Evolutionary conservation across 2,329 filamentous ascomycete species (phyloP).

Genomic region (Dryadomyces sulphureus): DNA sequence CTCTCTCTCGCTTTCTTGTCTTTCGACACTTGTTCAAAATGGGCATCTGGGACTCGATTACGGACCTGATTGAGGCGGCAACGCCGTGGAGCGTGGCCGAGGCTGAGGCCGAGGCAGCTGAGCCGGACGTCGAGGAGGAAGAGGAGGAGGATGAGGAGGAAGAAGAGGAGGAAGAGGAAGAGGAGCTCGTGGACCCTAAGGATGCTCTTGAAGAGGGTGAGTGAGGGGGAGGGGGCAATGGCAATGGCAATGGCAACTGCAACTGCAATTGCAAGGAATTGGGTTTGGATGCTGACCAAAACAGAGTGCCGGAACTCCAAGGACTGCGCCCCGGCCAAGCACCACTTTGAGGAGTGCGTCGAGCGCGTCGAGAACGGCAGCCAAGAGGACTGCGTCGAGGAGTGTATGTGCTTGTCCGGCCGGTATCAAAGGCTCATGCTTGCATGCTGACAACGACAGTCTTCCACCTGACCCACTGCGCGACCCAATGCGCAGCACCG

Average conservation of each 20-base stretch:
- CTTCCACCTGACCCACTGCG: conserved; percentile 98
- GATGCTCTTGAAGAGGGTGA: conserved; percentile 79
- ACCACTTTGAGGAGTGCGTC: conserved; percentile 97
- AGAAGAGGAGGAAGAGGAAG: conserved; percentile 70
- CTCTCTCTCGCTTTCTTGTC: neutral
- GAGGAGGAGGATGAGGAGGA: conserved; percentile 49
- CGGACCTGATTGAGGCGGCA: conserved; percentile 49
- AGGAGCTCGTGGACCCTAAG: conserved; percentile 74
- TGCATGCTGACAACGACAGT: conserved; percentile 35
- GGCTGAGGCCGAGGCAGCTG: conserved; percentile 48
- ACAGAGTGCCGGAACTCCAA: conserved; percentile 81
- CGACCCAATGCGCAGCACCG: conserved; percentile 79
- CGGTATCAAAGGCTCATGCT: neutral
- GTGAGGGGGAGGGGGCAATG: neutral
- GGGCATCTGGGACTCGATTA: conserved; percentile 52
- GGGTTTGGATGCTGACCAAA: conserved; percentile 12
- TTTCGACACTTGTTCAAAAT: conserved; percentile 33
- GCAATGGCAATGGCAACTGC: neutral
- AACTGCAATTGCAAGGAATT: too few species aligned
- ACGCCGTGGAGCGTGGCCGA: conserved; percentile 50
- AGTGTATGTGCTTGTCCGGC: conserved; percentile 59
- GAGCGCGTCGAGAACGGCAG: conserved; percentile 78
- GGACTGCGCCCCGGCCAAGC: conserved; percentile 76
- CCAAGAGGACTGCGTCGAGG: conserved; percentile 95
- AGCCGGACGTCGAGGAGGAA: conserved; percentile 39